phyloP scores from a whole-genome alignment of 164 flowering plant genomes.

The Magnolia sinica region DNA sequence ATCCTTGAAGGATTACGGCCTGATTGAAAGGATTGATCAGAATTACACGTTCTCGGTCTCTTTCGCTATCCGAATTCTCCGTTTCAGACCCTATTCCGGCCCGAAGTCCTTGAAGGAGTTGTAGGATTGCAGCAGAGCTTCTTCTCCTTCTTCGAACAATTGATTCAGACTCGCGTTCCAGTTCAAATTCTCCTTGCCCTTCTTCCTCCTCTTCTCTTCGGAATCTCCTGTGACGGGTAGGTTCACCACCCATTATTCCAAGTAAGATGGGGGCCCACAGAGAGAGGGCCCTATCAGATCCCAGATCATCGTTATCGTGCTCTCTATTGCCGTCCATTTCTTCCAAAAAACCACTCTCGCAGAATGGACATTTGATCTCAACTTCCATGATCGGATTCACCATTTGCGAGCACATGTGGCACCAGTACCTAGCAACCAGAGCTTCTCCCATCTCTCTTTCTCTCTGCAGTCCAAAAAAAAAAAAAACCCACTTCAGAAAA shows the following conservation, averaged over 20 bases:
- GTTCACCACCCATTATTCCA: conserved; percentile 59
- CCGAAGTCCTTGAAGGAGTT: conserved; percentile 12
- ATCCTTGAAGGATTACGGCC: conserved; percentile 54
- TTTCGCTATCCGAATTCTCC: conserved; percentile 30
- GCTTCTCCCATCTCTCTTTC: conserved; percentile 50
- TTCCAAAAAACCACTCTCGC: conserved; percentile 72
- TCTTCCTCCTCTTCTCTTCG: conserved; percentile 25
- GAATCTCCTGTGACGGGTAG: conserved; percentile 31
- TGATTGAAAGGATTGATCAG: conserved; percentile 63
- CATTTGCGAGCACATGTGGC: conserved; percentile 61
- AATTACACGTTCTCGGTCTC: conserved; percentile 43
- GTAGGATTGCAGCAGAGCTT: conserved; percentile 55
- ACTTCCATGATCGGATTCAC: conserved; percentile 64
- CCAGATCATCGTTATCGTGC: conserved; percentile 25
- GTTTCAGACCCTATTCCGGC: conserved; percentile 44
- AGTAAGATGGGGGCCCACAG: conserved; percentile 83
- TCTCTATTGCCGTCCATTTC: conserved; percentile 42
- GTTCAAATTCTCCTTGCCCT: conserved; percentile 35
- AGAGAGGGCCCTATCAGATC: conserved; percentile 58
- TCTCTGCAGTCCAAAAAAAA: background rate
- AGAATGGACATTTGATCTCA: conserved; percentile 75
- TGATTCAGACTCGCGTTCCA: conserved; percentile 42
- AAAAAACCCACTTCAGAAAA: background rate
- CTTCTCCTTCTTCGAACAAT: conserved; percentile 55
- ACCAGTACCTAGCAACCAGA: conserved; percentile 57